Percentiles rank a stretch among this genome's conserved stretches.
These are phyloP conservation scores for Botrytis paeoniae DNA, from an alignment of 2,329 filamentous ascomycete genomes.

Conservation along the genomic window DNA sequence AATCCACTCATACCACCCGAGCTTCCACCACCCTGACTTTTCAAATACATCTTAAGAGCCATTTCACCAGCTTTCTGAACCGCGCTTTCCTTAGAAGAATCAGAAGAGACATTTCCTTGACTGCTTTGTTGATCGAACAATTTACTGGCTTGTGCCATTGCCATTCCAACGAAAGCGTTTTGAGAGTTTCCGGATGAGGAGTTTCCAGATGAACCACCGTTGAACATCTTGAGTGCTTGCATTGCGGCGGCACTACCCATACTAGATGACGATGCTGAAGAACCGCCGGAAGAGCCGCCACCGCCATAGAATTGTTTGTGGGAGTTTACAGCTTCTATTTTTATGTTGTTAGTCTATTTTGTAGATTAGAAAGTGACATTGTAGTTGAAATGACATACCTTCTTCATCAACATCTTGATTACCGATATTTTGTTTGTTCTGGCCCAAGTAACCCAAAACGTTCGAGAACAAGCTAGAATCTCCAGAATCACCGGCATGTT, in stretches of 20 bases:
- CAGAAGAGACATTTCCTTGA: conserved; percentile 51
- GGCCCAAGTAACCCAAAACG: conserved; percentile 53
- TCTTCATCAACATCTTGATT: conserved; percentile 58
- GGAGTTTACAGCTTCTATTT: conserved; percentile 62
- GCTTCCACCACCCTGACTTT: conserved; percentile 59
- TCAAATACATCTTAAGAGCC: conserved; percentile 88
- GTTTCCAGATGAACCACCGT: conserved; percentile 49
- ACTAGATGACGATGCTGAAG: conserved; percentile 48
- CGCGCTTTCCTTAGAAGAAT: conserved; percentile 75
- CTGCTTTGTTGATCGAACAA: conserved; percentile 59
- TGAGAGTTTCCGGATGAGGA: conserved; percentile 55
- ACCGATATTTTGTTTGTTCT: conserved; percentile 49
- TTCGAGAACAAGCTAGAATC: conserved; percentile 52
- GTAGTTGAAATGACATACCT: conserved; percentile 29
- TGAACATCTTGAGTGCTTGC: conserved; percentile 80
- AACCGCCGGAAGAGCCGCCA: conserved; percentile 45
- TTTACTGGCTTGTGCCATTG: conserved; percentile 83
- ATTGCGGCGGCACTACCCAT: conserved; percentile 74
- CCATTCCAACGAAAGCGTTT: conserved; percentile 78
- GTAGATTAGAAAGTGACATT: background rate
- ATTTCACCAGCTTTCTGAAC: conserved; percentile 78
- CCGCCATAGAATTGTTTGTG: conserved; percentile 72
- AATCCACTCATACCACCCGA: conserved; percentile 42
- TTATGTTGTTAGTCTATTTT: background rate
- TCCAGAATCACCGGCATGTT: conserved; percentile 50